Evolutionary conservation across 225 moss, liverwort and hornwort genomes (phyloP).

Genomic region (Marchantia polymorpha): DNA sequence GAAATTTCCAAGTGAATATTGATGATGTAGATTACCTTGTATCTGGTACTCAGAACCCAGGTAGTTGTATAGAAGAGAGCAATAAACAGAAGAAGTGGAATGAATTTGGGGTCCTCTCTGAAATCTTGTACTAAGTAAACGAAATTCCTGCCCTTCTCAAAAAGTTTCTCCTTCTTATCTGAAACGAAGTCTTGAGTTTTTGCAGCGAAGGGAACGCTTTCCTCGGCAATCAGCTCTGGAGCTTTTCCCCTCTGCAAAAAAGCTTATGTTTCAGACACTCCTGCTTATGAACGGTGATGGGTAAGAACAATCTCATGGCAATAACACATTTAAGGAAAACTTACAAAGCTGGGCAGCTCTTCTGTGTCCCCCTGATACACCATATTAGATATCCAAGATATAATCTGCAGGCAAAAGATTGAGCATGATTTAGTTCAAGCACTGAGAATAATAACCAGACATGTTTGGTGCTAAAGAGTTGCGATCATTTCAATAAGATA

Average conservation of each 20-base stretch:
- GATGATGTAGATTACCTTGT: slow-evolving; percentile 1
- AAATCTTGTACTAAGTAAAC: slow-evolving; percentile 23
- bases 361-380: slow-evolving; percentile 61
- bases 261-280: neutral
- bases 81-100: slow-evolving; percentile 30
- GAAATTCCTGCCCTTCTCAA: slow-evolving; percentile 22
- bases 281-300: neutral
- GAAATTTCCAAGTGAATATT: too few relatives aligned
- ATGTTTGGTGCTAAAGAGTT: neutral
- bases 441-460: neutral
- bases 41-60: slow-evolving; percentile 22
- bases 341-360: slow-evolving; percentile 58
- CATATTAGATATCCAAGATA: slow-evolving; percentile 67
- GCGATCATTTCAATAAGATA: neutral
- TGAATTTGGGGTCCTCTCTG: slow-evolving; percentile 31
- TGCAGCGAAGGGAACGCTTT: slow-evolving; percentile 21
- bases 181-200: slow-evolving; percentile 29
- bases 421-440: neutral
- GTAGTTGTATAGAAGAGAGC: slow-evolving; percentile 29
- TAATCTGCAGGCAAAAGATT: slow-evolving; percentile 30
- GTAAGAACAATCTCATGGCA: neutral
- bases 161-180: slow-evolving; percentile 20
- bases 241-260: slow-evolving; percentile 42
- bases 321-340: neutral
- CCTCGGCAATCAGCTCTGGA: slow-evolving; percentile 44